These are phyloP conservation scores for Fusarium sp. DNA, from an alignment of 2,329 filamentous ascomycete species.

Conservation along the genomic window DNA sequence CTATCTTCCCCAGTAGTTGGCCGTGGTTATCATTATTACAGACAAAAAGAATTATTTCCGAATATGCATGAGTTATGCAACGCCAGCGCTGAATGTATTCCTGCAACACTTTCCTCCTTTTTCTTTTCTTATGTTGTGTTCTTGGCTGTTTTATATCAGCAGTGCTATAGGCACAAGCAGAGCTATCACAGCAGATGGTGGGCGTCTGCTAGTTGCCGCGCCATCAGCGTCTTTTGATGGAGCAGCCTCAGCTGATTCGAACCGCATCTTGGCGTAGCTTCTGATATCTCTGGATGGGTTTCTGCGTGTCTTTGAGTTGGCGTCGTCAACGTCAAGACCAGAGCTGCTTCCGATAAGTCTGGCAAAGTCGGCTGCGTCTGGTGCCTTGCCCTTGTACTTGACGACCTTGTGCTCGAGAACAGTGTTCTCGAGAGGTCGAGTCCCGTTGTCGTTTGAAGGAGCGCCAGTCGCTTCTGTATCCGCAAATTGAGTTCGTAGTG, in stretches of 20 bases:
- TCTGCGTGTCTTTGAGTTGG: neutral
- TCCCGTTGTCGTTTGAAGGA: slow-evolving; percentile 13
- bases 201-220: slow-evolving; percentile 11
- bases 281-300: slow-evolving; percentile 7
- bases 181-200: slow-evolving; percentile 19
- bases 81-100: slow-evolving; percentile 29
- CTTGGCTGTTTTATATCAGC: slow-evolving; percentile 15
- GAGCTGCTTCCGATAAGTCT: slow-evolving; percentile 13
- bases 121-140: neutral
- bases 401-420: slow-evolving; percentile 33
- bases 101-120: neutral
- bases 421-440: slow-evolving; percentile 28
- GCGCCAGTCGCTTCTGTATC: slow-evolving; percentile 18
- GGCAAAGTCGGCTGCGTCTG: slow-evolving; percentile 19
- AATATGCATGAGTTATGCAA: slow-evolving; percentile 20
- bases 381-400: slow-evolving; percentile 9
- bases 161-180: slow-evolving; percentile 36
- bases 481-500: slow-evolving; percentile 29
- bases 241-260: slow-evolving; percentile 8
- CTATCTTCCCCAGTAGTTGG: neutral
- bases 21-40: slow-evolving; percentile 24
- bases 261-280: slow-evolving; percentile 25
- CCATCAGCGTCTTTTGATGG: slow-evolving; percentile 22
- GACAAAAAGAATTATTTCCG: slow-evolving; percentile 17
- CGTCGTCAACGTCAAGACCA: neutral